phyloP scores from a whole-genome alignment of 768 basidiomycete genomes.

The Naganishia kalamii region DNA sequence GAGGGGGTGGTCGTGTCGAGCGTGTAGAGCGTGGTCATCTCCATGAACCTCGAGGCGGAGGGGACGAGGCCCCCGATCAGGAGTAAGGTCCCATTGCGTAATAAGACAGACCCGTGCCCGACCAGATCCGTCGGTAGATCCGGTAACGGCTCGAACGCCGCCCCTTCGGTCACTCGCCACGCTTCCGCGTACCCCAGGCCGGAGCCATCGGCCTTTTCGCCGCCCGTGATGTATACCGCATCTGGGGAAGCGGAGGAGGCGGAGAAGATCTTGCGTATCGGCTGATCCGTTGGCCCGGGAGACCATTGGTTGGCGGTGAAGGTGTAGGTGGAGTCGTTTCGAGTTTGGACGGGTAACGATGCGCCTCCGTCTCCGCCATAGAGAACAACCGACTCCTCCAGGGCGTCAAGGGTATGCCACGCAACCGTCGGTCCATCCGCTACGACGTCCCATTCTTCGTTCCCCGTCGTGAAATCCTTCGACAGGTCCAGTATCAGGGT shows the following conservation, averaged over 20 bases:
- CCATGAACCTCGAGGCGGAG: conserved; percentile 47
- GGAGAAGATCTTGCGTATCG: conserved; percentile 71
- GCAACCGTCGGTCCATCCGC: background rate
- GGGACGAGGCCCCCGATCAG: conserved; percentile 64
- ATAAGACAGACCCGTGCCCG: conserved; percentile 66
- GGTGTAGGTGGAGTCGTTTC: conserved; percentile 60
- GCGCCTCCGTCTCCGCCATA: conserved; percentile 73
- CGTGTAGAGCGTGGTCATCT: conserved; percentile 59
- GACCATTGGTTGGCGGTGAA: conserved; percentile 40
- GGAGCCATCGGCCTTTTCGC: conserved; percentile 75
- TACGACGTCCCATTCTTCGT: background rate
- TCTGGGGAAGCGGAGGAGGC: conserved; percentile 54
- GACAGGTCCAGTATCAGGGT: conserved; percentile 64
- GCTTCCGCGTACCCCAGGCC: conserved; percentile 58
- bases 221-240: conserved; percentile 66
- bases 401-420: background rate
- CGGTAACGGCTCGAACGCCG: conserved; percentile 57
- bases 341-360: conserved; percentile 52
- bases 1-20: conserved; percentile 49
- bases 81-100: conserved; percentile 63
- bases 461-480: background rate
- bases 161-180: conserved; percentile 47
- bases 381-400: conserved; percentile 51
- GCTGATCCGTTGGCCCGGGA: conserved; percentile 51
- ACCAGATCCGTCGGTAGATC: conserved; percentile 61